A percentile compares a stretch with the other conserved stretches of the same genome.
These are phyloP conservation scores for Macrocybe gigantea DNA, from an alignment of 768 basidiomycete species.

Conservation along the genomic window DNA sequence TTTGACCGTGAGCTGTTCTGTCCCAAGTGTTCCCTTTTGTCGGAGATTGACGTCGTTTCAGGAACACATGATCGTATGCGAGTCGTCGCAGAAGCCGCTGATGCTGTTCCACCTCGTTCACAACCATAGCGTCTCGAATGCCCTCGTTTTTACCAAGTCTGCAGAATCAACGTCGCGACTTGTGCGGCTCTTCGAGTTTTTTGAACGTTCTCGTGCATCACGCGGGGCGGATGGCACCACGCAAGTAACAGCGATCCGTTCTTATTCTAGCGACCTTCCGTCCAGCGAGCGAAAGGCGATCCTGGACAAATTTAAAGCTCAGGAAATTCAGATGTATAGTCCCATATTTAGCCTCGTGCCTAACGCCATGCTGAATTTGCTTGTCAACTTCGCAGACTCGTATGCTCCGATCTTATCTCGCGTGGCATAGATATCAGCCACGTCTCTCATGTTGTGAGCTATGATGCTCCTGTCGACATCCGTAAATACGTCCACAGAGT, in stretches of 20 bases:
- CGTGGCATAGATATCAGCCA: slow-evolving; percentile 93
- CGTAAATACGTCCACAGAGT: slow-evolving; percentile 97
- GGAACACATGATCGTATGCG: slow-evolving; percentile 86
- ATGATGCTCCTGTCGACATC: slow-evolving; percentile 96
- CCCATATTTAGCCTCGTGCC: background rate
- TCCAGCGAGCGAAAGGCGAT: slow-evolving; percentile 68
- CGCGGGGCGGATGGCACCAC: slow-evolving; percentile 11
- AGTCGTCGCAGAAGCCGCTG: slow-evolving; percentile 79
- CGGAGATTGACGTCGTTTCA: slow-evolving; percentile 19
- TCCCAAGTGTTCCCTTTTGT: background rate
- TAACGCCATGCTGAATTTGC: slow-evolving; percentile 2
- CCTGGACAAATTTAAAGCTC: slow-evolving; percentile 74
- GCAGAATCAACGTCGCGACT: slow-evolving; percentile 86
- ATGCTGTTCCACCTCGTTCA: slow-evolving; percentile 85
- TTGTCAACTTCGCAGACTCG: slow-evolving; percentile 44
- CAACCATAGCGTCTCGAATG: slow-evolving; percentile 51
- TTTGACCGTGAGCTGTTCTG: slow-evolving; percentile 47
- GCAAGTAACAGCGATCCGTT: slow-evolving; percentile 39
- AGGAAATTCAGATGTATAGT: slow-evolving; percentile 74
- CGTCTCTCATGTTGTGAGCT: slow-evolving; percentile 90
- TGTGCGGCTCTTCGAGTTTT: slow-evolving; percentile 75
- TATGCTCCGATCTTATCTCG: slow-evolving; percentile 96
- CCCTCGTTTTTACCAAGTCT: slow-evolving; percentile 94
- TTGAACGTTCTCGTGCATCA: slow-evolving; percentile 45
- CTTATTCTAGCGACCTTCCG: slow-evolving; percentile 86